Evolutionary conservation across 106 monocot species (phyloP).

Genomic region (Allium cepa): DNA sequence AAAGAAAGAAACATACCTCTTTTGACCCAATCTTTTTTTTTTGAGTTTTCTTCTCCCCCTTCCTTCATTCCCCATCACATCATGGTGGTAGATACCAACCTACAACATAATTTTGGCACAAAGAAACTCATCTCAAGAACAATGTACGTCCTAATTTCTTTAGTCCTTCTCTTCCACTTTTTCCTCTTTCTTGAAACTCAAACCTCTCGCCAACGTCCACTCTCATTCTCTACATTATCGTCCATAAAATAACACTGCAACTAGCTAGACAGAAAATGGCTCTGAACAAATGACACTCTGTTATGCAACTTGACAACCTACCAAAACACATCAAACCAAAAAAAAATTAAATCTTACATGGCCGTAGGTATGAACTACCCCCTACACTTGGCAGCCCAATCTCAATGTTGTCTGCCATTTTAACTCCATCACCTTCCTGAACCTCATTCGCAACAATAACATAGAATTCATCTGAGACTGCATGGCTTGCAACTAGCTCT

Average conservation of each 20-base stretch:
- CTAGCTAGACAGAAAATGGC: constrained; percentile 41
- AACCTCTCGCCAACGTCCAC: neutral
- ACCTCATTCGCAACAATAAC: constrained; percentile 23
- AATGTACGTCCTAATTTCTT: constrained; percentile 30
- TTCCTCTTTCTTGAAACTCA: constrained; percentile 4
- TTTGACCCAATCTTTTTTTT: neutral
- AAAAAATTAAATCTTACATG: constrained; percentile 65
- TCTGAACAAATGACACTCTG: constrained; percentile 7
- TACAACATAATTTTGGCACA: constrained; percentile 2
- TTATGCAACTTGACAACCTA: constrained; percentile 51
- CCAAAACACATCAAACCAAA: constrained; percentile 32
- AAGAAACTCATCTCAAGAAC: constrained; percentile 17
- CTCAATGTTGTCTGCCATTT: constrained; percentile 32
- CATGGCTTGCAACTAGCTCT: constrained; percentile 59
- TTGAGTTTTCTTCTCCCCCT: neutral
- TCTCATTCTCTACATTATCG: neutral
- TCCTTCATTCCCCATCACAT: neutral
- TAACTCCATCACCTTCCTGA: constrained; percentile 29
- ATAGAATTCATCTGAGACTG: constrained; percentile 72
- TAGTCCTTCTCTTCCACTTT: constrained; percentile 42
- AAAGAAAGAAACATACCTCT: too few species aligned
- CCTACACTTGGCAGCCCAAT: constrained; percentile 45
- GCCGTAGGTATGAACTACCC: constrained; percentile 57
- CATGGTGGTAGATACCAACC: neutral
- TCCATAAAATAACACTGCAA: constrained; percentile 16